Base-by-base conservation (phyloP, 768 basidiomycete species). In the Amyloporia xantha region DNA sequence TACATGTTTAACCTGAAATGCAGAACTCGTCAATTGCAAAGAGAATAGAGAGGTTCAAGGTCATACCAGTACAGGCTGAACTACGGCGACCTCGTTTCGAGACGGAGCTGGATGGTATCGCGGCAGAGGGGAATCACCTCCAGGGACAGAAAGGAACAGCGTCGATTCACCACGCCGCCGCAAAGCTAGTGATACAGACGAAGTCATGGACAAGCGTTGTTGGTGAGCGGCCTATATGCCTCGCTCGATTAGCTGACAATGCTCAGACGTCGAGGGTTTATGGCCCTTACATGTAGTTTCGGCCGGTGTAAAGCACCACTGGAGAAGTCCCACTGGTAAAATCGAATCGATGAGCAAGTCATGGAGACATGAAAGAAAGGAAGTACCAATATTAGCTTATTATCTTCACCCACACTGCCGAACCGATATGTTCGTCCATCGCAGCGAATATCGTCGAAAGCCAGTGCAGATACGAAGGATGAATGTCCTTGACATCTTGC, bases 401-500 rank as follows among this genome's bases (percentile, higher is more conserved):
- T 96, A 59, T 99, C 96, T 64, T 98, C 95, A 15, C 93, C 96
- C 2, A 97, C 91, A 59, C 91, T 94, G 2, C 87, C 92, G 59
- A 99, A 97, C 6, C 95, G 79, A 61, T 97, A 95, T 36, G 91
- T 91, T 27, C 93, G 76, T 24, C 86, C 86, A 56, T 94, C 91
- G 56, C 90, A 90, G 17, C 86, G 79, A 25, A 82, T 71, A n/a
- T 86, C 83, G 63, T 99, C 96, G 62, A 97, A 98, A 1, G 86
- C 84, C 15, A 98, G 77, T 10, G 81, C 75, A 0, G 91, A 86
- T 5, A 99, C 89, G 61, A 96, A 98, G 2, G 91, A 94, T 0
- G 91, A 89, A 62, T 99, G 96, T 0, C 96, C 96, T 66, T 96
- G 93, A 68, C 96, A 98, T 48, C 94, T 79, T 4, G 96, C 96